A percentile compares a stretch with the other conserved stretches of the same genome.
These are phyloP conservation scores for Pseudogymnoascus pannorum DNA, from an alignment of 2,329 filamentous ascomycete species.

Conservation along the genomic window DNA sequence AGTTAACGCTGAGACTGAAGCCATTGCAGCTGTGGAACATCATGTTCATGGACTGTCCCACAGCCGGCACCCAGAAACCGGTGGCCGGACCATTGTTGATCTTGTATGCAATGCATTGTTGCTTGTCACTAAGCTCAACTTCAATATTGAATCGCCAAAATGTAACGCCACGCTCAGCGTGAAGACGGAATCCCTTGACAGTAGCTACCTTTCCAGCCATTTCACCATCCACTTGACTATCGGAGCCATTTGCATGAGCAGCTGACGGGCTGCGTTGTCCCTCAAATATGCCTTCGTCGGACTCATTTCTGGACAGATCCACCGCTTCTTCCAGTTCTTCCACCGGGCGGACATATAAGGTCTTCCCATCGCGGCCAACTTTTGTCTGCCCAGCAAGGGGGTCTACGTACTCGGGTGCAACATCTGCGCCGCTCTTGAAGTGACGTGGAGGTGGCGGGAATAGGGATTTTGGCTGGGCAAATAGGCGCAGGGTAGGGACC, in stretches of 20 bases:
- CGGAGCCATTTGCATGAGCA: slow-evolving; percentile 47
- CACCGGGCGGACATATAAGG: slow-evolving; percentile 82
- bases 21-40: slow-evolving; percentile 99
- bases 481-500: slow-evolving; percentile 71
- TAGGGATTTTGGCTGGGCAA: slow-evolving; percentile 78
- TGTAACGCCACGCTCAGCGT: slow-evolving; percentile 77
- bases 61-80: slow-evolving; percentile 89
- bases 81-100: slow-evolving; percentile 87
- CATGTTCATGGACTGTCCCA: slow-evolving; percentile 85
- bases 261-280: slow-evolving; percentile 47
- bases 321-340: slow-evolving; percentile 71
- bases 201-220: slow-evolving; percentile 75
- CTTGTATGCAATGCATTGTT: slow-evolving; percentile 86
- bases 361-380: slow-evolving; percentile 74
- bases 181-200: slow-evolving; percentile 72
- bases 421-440: slow-evolving; percentile 52
- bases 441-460: slow-evolving; percentile 69
- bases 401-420: slow-evolving; percentile 79
- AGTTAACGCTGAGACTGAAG: slow-evolving; percentile 73
- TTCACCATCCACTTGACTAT: slow-evolving; percentile 65
- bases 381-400: slow-evolving; percentile 84
- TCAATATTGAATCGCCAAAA: slow-evolving; percentile 98
- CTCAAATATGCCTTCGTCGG: slow-evolving; percentile 78
- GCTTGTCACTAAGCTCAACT: slow-evolving; percentile 69
- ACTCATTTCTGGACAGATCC: slow-evolving; percentile 73